These are phyloP conservation scores for Xanthoconium separans DNA, from an alignment of 1,284 basidiomycete species.

Conservation along the genomic window DNA sequence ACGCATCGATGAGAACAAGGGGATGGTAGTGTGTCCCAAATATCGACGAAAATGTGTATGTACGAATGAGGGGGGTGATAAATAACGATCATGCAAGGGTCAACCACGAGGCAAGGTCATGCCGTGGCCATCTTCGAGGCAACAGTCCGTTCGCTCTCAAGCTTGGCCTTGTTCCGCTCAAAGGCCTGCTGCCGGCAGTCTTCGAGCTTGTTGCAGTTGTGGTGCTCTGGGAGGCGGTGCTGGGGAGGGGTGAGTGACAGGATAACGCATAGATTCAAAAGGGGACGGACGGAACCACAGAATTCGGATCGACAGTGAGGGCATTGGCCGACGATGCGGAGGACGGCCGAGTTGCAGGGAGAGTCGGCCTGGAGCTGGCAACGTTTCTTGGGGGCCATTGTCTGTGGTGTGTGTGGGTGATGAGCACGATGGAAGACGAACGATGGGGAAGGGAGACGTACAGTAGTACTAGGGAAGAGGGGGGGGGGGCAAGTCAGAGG, in stretches of 20 bases:
- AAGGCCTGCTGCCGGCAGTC: conserved; percentile 83
- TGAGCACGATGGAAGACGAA: neutral
- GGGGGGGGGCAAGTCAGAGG: neutral
- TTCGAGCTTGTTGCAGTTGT: conserved; percentile 74
- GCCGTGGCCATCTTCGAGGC: conserved; percentile 80
- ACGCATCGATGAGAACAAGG: conserved; percentile 10
- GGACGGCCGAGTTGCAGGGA: conserved; percentile 73
- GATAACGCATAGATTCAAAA: conserved; percentile 1
- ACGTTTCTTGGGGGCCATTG: conserved; percentile 80
- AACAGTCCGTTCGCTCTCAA: conserved; percentile 84
- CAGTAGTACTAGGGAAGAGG: neutral
- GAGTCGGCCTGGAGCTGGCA: conserved; percentile 71
- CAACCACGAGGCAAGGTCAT: conserved; percentile 37
- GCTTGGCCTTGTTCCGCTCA: conserved; percentile 79
- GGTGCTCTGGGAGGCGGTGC: conserved; percentile 84
- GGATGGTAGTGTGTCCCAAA: conserved; percentile 10
- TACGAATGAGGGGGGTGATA: conserved; percentile 24
- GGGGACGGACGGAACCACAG: conserved; percentile 67
- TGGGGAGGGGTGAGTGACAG: conserved; percentile 32
- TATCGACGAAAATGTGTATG: conserved; percentile 14
- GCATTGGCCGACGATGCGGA: conserved; percentile 81
- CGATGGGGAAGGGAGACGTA: neutral
- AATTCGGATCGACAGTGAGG: conserved; percentile 75
- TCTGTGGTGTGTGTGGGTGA: neutral
- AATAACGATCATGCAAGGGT: conserved; percentile 28